These are phyloP conservation scores for Leptodontidium sp. DNA, from an alignment of 2,329 filamentous ascomycete genomes.

Conservation along the genomic window DNA sequence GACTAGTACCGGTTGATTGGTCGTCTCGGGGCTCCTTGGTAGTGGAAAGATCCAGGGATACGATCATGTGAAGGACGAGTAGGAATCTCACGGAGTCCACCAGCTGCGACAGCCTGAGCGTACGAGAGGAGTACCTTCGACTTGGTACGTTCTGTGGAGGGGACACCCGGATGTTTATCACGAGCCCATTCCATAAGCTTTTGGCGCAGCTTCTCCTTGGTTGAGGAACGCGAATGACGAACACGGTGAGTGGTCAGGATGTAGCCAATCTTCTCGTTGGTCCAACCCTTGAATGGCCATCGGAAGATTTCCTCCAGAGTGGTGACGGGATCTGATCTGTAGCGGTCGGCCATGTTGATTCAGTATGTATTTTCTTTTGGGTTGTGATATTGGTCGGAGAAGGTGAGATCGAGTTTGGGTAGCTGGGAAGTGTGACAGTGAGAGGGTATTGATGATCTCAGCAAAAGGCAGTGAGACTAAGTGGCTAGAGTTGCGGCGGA, in stretches of 20 bases:
- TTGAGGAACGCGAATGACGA: background rate
- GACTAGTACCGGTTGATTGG: no score
- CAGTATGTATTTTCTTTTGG: background rate
- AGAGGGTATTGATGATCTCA: background rate
- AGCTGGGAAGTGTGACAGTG: background rate
- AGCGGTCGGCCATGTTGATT: background rate
- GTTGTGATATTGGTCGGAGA: background rate
- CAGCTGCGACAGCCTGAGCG: background rate
- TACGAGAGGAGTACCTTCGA: background rate
- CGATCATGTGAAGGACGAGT: no score
- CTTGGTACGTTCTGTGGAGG: background rate
- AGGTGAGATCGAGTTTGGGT: background rate
- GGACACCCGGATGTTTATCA: background rate
- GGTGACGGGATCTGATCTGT: background rate
- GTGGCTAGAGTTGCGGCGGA: background rate
- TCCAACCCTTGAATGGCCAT: slow-evolving; percentile 6
- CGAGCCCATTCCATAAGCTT: background rate
- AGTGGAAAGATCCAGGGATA: no score
- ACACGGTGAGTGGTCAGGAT: background rate
- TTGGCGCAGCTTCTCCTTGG: background rate
- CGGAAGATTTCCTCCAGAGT: background rate
- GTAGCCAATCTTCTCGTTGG: background rate
- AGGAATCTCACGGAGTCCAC: background rate
- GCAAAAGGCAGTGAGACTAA: background rate
- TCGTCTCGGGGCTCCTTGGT: no score